Evolutionary conservation across 495 filamentous ascomycete species (phyloP).

Genomic region (Hypoxylon trugodes): DNA sequence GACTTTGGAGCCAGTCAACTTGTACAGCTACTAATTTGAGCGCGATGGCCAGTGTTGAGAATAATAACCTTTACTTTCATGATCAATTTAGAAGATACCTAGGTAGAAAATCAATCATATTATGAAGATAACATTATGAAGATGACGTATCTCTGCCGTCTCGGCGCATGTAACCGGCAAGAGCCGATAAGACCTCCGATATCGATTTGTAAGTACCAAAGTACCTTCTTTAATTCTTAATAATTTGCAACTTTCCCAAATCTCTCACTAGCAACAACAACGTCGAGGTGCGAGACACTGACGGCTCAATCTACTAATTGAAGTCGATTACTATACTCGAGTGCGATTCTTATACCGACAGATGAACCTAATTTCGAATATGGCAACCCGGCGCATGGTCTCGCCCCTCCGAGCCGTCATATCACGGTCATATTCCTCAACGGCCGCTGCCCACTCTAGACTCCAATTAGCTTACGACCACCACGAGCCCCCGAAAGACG

Average conservation of each 20-base stretch:
- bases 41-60: no score
- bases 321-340: not conserved
- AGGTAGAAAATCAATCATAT: not conserved
- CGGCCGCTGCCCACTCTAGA: not conserved
- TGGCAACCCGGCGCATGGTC: conserved; percentile 34
- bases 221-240: conserved; percentile 3
- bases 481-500: conserved; percentile 59
- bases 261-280: conserved; percentile 1
- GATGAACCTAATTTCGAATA: not conserved
- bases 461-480: conserved; percentile 66
- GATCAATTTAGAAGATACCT: no score
- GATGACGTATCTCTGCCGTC: not conserved
- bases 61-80: no score
- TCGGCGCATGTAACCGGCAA: not conserved
- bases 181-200: conserved; percentile 24
- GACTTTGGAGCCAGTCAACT: conserved; percentile 9
- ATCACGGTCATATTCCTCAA: conserved; percentile 29
- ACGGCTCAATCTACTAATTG: not conserved
- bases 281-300: not conserved
- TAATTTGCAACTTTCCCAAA: conserved; percentile 2
- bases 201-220: conserved; percentile 6
- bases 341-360: not conserved
- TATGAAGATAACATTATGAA: not conserved
- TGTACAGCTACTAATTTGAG: conserved; percentile 26
- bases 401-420: conserved; percentile 23